Evolutionary conservation across 495 filamentous ascomycete species (phyloP).

Genomic region (Penicillium tannophilum): DNA sequence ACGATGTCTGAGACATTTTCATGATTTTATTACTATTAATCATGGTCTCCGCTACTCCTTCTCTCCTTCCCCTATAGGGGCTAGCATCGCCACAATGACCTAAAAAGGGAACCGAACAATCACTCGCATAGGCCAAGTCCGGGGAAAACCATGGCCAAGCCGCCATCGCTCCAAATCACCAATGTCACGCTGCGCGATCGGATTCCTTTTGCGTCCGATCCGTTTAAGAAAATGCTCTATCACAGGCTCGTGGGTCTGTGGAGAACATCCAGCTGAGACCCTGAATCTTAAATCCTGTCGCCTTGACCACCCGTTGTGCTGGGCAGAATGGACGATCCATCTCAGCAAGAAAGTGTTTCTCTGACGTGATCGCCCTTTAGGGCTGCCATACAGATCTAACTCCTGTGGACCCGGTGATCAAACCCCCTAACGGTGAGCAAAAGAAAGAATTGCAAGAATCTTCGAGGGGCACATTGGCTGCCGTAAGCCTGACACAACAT

Average conservation of each 20-base stretch:
- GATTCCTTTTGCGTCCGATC: background rate
- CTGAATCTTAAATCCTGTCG: background rate
- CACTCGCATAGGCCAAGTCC: background rate
- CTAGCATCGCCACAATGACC: background rate
- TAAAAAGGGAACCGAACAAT: background rate
- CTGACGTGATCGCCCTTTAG: background rate
- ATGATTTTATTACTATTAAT: background rate
- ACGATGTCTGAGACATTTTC: conserved; percentile 1
- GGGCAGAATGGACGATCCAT: background rate
- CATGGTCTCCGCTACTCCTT: background rate
- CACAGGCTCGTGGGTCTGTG: background rate
- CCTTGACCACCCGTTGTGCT: background rate
- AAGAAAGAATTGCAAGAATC: too few species aligned
- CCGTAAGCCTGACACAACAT: background rate
- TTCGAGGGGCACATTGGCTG: too few species aligned
- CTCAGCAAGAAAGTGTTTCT: background rate
- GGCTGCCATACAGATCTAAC: background rate
- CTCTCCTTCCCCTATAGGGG: background rate
- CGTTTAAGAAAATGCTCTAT: background rate
- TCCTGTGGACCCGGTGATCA: background rate
- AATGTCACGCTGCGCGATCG: background rate
- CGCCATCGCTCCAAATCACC: background rate
- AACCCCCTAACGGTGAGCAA: background rate
- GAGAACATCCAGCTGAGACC: background rate
- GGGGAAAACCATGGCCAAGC: background rate